phyloP scores from a whole-genome alignment of 2,329 filamentous ascomycete species.

The Microdochium nivale region DNA sequence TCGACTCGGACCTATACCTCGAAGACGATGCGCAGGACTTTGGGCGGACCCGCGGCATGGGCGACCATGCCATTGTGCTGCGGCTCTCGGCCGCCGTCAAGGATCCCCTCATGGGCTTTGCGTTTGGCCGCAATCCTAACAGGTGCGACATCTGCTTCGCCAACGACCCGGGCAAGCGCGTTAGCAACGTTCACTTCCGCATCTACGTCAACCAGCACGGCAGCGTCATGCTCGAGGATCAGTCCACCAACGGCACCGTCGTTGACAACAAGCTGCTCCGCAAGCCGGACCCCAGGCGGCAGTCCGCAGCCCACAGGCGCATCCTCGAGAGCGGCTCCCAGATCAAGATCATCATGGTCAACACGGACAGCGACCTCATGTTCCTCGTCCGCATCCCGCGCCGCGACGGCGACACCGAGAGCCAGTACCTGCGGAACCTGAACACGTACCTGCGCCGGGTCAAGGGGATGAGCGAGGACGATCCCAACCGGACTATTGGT shows the following conservation, averaged over 20 bases:
- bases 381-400: conserved; percentile 83
- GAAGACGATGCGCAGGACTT: conserved; percentile 43
- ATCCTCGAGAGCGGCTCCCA: conserved; percentile 66
- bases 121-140: conserved; percentile 69
- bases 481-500: conserved; percentile 33
- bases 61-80: conserved; percentile 65
- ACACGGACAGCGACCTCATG: conserved; percentile 50
- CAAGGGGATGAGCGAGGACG: conserved; percentile 18
- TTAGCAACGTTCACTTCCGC: conserved; percentile 94
- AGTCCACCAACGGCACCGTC: conserved; percentile 90
- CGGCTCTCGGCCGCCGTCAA: conserved; percentile 68
- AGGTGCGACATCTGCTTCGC: conserved; percentile 66
- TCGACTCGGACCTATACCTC: conserved; percentile 39
- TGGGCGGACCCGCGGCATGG: conserved; percentile 41
- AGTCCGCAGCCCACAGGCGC: conserved; percentile 31
- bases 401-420: conserved; percentile 56
- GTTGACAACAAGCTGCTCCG: conserved; percentile 67
- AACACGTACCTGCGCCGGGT: conserved; percentile 49
- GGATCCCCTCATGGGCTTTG: conserved; percentile 64
- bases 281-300: conserved; percentile 25
- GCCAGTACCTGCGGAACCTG: conserved; percentile 61
- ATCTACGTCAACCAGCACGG: conserved; percentile 85
- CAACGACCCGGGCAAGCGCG: conserved; percentile 58
- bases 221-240: conserved; percentile 84
- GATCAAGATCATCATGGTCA: conserved; percentile 57